phyloP scores from a whole-genome alignment of 306 rosid species.

The Urtica urens region DNA sequence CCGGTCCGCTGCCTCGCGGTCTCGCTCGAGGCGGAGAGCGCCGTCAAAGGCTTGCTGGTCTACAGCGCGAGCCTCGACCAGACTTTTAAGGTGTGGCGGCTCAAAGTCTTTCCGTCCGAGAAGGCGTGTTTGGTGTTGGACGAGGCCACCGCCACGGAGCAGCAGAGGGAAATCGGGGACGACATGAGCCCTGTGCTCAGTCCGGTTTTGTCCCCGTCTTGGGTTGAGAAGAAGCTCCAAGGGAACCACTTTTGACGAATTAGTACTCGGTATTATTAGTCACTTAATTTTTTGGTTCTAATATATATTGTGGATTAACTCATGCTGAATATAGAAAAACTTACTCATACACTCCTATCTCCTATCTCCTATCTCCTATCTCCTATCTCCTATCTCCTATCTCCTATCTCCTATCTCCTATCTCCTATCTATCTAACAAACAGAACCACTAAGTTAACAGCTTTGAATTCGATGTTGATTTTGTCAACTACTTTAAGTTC shows the following conservation, averaged over 20 bases:
- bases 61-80: conserved; percentile 53
- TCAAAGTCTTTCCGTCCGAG: conserved; percentile 31
- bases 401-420: no score
- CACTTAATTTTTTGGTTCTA: no score
- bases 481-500: not conserved
- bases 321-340: no score
- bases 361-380: no score
- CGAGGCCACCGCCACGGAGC: conserved; percentile 19
- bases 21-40: conserved; percentile 27
- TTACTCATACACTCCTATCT: no score
- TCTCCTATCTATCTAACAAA: no score
- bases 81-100: conserved; percentile 47
- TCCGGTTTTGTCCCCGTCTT: conserved; percentile 35
- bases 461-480: not conserved
- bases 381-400: no score
- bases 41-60: conserved; percentile 30
- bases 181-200: conserved; percentile 36
- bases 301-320: no score
- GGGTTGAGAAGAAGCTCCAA: conserved; percentile 35
- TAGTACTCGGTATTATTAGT: no score
- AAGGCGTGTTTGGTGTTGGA: conserved; percentile 8
- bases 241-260: conserved; percentile 18
- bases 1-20: conserved; percentile 47
- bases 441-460: no score
- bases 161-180: conserved; percentile 27